Evolutionary conservation across 257 asterid species (phyloP).

Genomic region (Gentiana macrophylla): DNA sequence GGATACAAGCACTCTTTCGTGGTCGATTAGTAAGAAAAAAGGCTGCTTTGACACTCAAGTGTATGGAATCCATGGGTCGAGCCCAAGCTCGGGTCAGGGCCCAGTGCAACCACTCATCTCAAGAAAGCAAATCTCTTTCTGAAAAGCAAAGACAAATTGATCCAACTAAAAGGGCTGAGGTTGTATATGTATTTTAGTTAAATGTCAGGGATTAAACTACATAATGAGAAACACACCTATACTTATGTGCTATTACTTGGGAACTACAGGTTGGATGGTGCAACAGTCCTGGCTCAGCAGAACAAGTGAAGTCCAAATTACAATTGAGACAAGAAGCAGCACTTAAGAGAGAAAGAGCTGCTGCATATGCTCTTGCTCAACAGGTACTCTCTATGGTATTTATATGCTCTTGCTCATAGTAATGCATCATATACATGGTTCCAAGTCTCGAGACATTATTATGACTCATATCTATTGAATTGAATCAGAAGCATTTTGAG

Average conservation of each 20-base stretch:
- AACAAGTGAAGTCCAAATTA: conserved; percentile 61
- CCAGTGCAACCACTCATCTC: conserved; percentile 33
- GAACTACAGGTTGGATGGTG: conserved; percentile 74
- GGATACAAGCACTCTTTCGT: conserved; percentile 87
- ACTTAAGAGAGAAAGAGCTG: conserved; percentile 83
- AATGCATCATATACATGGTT: neutral
- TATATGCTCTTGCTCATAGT: neutral
- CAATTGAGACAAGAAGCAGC: conserved; percentile 89
- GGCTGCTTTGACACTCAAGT: conserved; percentile 74
- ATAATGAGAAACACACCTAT: too few species aligned
- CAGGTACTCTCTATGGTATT: conserved; percentile 33
- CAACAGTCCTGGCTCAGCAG: conserved; percentile 60
- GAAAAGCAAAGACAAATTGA: conserved; percentile 12
- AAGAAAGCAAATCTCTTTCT: conserved; percentile 17
- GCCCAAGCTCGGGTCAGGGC: conserved; percentile 83
- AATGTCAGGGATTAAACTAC: too few species aligned
- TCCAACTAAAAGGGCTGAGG: conserved; percentile 58
- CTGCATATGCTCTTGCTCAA: conserved; percentile 58
- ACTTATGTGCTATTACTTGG: neutral
- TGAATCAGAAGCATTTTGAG: too few species aligned
- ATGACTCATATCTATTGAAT: too few species aligned
- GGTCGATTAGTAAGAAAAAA: conserved; percentile 78
- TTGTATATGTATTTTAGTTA: conserved; percentile 6
- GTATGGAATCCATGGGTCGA: conserved; percentile 92
- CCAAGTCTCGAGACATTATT: too few species aligned